Percentiles rank a stretch among this genome's conserved stretches.
Evolutionary conservation across 176 grass and related monocot genomes (phyloP).

Genomic region (Phoenix roebelenii): DNA sequence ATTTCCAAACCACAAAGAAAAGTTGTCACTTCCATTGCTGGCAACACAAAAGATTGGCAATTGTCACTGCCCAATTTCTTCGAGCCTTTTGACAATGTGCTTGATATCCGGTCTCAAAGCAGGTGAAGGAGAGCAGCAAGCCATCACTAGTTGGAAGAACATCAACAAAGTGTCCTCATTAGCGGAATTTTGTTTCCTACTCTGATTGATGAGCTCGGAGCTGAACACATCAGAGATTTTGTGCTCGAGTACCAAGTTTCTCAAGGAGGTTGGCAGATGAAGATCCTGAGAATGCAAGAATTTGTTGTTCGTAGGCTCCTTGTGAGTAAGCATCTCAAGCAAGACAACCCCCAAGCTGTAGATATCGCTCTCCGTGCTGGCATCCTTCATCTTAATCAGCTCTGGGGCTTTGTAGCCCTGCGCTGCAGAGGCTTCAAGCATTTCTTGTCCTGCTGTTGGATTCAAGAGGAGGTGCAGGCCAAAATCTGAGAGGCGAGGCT

Average conservation of each 20-base stretch:
- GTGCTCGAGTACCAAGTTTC: conserved; percentile 32
- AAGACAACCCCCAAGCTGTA: conserved; percentile 49
- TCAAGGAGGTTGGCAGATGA: conserved; percentile 16
- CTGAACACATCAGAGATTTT: conserved; percentile 32
- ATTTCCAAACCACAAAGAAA: too few species aligned
- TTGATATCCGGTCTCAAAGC: conserved; percentile 26
- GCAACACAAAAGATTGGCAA: neutral
- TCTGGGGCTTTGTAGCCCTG: conserved; percentile 82
- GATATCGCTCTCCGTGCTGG: conserved; percentile 48
- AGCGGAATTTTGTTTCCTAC: conserved; percentile 9
- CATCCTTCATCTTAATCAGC: conserved; percentile 77
- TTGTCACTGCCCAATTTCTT: conserved; percentile 22
- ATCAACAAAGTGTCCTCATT: conserved; percentile 23
- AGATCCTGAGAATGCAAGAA: conserved; percentile 19
- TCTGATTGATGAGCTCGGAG: conserved; percentile 15
- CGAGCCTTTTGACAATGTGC: conserved; percentile 17
- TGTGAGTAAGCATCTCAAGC: conserved; percentile 82
- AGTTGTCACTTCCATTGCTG: too few species aligned
- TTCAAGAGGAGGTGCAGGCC: conserved; percentile 76
- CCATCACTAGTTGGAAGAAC: conserved; percentile 37
- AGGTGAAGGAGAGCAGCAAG: conserved; percentile 27
- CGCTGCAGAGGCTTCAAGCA: conserved; percentile 59
- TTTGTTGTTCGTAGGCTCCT: conserved; percentile 35
- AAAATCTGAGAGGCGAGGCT: conserved; percentile 76
- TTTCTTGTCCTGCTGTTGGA: conserved; percentile 42